Base-by-base conservation (phyloP, 2,329 filamentous ascomycete species). In the Hypocrella siamensis region DNA sequence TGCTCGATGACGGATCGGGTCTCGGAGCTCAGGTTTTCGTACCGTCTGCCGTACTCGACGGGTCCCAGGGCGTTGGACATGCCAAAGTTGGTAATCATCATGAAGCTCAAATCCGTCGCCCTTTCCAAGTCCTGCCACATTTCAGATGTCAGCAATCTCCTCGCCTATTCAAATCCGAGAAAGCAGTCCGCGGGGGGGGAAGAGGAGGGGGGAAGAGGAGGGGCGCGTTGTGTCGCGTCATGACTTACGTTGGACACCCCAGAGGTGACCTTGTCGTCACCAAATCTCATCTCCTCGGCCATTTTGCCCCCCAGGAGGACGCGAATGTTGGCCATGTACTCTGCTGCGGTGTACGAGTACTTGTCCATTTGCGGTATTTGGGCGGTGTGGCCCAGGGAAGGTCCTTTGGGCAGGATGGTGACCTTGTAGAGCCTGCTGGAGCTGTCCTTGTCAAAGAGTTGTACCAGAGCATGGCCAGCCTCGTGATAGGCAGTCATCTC, bases 401-500 rank as follows among this genome's bases (percentile, higher is more conserved):
- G 75, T 9, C 90, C 90, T 46, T 92, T 79, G 32, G 90, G 86
- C 46, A 98, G 79, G 45, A 98, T 92, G 1, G 90, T 98, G 31
- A 93, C 86, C 60, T 98, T 98, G 68, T 98, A 94, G 2, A 98
- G 67, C 19, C 79, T 80, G 40, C 69, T 77, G 32, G 79, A 72
- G 24, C 72, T 73, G 35, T 79, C 75, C 40, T 65, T 64, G 38
- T 79, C 75, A 43, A 88, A 85, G 47, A 94, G 75, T 34, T 79
- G 79, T 36, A 94, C 83, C 12, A 98, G 70, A 7, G 90, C 85
- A 54, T 98, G 90, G 3, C 90, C 90, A 34, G 88, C 92, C 59
- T 98, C 90, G 49, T 93, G 85, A 48, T 93, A 93, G 1, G 85
- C 85, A n/a, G 86, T 93, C 66, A 85, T 78, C 44, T 90, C 71